Conservation (phyloP, 495 filamentous ascomycete species). For the Penicillium steckii region DNA sequence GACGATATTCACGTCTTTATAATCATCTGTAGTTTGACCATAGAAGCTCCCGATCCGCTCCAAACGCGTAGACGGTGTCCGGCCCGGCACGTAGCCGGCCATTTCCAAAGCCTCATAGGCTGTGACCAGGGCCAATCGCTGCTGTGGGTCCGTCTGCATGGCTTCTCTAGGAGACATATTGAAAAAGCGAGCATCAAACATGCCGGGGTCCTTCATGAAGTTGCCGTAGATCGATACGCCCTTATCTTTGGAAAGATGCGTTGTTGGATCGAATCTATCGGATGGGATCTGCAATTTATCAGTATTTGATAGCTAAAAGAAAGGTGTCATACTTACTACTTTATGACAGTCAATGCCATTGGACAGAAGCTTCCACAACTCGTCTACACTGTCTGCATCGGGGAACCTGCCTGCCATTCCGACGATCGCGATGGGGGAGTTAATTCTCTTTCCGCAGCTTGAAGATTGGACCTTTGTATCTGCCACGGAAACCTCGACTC, state of each 20-base stretch:
- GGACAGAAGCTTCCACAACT: background rate
- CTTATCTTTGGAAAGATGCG: too few relatives aligned
- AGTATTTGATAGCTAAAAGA: background rate
- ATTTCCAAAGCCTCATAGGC: conserved; percentile 78
- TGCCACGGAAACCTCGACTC: background rate
- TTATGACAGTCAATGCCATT: too few relatives aligned
- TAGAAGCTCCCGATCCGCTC: conserved; percentile 75
- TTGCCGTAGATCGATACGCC: too few relatives aligned
- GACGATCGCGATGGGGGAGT: conserved; percentile 7
- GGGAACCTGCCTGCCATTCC: conserved; percentile 10
- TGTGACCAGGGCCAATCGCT: conserved; percentile 68
- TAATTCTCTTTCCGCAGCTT: background rate
- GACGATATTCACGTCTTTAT: conserved; percentile 69
- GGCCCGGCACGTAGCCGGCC: conserved; percentile 49
- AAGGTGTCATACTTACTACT: background rate
- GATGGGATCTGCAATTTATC: conserved; percentile 27
- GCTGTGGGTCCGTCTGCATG: conserved; percentile 72
- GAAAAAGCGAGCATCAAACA: conserved; percentile 35
- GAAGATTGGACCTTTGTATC: background rate
- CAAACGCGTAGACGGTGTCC: background rate
- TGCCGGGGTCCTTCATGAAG: conserved; percentile 35
- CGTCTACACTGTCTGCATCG: background rate
- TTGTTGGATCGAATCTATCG: conserved; percentile 41
- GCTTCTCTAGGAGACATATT: conserved; percentile 47
- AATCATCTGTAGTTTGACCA: conserved; percentile 77